Percentiles rank a stretch among this genome's conserved stretches.
phyloP scores from a whole-genome alignment of 345 rosid species.

The Rhizophora apiculata region DNA sequence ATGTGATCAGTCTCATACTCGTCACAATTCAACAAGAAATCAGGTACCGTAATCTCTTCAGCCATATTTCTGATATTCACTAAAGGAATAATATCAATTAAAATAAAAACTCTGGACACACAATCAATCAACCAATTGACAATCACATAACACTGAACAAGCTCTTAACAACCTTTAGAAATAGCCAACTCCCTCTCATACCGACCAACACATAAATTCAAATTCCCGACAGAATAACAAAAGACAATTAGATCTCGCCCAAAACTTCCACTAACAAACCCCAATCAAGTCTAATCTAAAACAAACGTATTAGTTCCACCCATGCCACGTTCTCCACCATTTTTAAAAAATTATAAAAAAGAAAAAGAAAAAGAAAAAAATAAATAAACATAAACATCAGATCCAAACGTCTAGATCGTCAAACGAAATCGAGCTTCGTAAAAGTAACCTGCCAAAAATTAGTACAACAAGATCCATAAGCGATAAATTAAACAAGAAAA shows the following conservation, averaged over 20 bases:
- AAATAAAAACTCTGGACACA: too few species aligned
- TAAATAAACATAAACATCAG: conserved; percentile 14
- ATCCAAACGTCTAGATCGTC: conserved; percentile 22
- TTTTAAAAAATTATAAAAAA: neutral
- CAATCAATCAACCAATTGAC: neutral
- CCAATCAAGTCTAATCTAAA: conserved; percentile 1
- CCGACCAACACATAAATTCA: neutral
- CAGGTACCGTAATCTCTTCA: too few species aligned
- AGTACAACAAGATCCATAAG: too few species aligned
- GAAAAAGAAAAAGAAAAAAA: neutral
- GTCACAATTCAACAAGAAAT: too few species aligned
- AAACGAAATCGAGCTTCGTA: neutral
- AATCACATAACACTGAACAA: neutral
- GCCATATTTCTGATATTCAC: too few species aligned
- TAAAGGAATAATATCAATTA: too few species aligned
- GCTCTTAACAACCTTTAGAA: neutral
- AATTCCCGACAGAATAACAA: neutral
- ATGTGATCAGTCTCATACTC: too few species aligned
- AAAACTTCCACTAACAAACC: neutral
- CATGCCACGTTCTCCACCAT: neutral
- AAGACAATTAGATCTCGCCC: neutral
- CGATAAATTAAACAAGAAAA: too few species aligned
- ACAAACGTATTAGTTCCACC: neutral
- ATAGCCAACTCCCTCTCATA: neutral
- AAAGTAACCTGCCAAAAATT: neutral